A percentile compares a stretch with the other conserved stretches of the same genome.
These are phyloP conservation scores for Cyberlindnera bimundalis DNA, from an alignment of 805 yeast genomes.

Conservation along the genomic window DNA sequence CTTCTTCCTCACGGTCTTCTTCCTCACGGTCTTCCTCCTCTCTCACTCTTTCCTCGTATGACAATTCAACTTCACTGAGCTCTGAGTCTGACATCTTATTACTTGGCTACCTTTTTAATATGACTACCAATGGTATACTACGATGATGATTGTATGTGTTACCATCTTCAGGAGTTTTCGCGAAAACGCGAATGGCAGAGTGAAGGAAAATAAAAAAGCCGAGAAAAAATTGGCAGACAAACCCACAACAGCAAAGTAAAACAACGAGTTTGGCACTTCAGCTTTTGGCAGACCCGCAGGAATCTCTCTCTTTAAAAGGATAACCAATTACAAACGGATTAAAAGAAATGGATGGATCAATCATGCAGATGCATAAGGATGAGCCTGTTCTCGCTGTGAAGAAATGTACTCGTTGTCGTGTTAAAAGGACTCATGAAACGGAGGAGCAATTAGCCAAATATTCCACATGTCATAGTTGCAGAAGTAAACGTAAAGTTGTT, in stretches of 20 bases:
- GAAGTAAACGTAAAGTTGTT: slow-evolving; percentile 37
- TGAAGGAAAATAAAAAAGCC: background rate
- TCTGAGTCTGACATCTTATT: slow-evolving; percentile 20
- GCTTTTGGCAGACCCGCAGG: slow-evolving; percentile 5
- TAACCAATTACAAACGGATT: background rate
- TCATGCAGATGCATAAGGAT: background rate
- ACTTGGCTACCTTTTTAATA: background rate
- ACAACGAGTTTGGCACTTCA: slow-evolving; percentile 3
- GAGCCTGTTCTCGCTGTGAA: slow-evolving; percentile 17
- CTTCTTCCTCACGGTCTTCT: slow-evolving; percentile 16
- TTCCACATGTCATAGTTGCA: slow-evolving; percentile 40
- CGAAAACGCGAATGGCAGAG: too few species aligned
- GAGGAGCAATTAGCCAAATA: slow-evolving; percentile 34
- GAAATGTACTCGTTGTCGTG: slow-evolving; percentile 44
- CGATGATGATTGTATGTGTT: too few species aligned
- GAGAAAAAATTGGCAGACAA: slow-evolving; percentile 1
- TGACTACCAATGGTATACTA: too few species aligned
- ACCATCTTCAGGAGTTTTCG: too few species aligned
- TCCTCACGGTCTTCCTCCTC: slow-evolving; percentile 19
- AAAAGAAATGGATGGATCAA: background rate
- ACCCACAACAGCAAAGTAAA: background rate
- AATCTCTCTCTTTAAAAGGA: too few species aligned
- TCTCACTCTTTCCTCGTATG: slow-evolving; percentile 14
- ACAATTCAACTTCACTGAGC: slow-evolving; percentile 12
- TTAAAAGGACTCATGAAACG: slow-evolving; percentile 35